Evolutionary conservation across 2,329 filamentous ascomycete genomes (phyloP).

Genomic region (Emmonsiellopsis sp.): DNA sequence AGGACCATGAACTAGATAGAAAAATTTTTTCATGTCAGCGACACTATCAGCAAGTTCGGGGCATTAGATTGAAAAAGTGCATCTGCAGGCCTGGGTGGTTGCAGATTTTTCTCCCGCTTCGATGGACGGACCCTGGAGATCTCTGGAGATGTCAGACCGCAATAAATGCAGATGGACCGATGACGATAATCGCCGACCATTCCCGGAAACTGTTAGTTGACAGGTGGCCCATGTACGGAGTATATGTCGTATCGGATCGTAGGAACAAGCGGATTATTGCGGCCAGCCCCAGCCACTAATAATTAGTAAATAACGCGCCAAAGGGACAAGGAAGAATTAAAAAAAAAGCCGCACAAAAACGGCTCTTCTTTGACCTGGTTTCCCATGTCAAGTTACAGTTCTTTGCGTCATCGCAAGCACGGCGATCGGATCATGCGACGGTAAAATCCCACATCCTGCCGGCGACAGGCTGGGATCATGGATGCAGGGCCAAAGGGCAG

Average conservation of each 20-base stretch:
- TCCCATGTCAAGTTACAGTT: too few relatives aligned
- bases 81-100: background rate
- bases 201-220: background rate
- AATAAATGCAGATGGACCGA: background rate
- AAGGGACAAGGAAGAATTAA: background rate
- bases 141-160: background rate
- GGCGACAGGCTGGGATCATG: background rate
- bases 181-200: background rate
- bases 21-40: slow-evolving; percentile 1
- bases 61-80: background rate
- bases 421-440: background rate
- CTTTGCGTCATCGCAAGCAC: background rate
- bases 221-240: background rate
- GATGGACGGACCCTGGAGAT: background rate
- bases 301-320: background rate
- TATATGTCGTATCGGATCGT: background rate
- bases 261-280: background rate
- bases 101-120: background rate
- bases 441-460: background rate
- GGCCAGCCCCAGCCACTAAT: background rate
- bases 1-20: background rate
- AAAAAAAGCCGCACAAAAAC: background rate
- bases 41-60: background rate
- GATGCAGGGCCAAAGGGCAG: background rate
- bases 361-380: too few relatives aligned